phyloP scores from a whole-genome alignment of 495 filamentous ascomycete species.

The Physcia stellaris region DNA sequence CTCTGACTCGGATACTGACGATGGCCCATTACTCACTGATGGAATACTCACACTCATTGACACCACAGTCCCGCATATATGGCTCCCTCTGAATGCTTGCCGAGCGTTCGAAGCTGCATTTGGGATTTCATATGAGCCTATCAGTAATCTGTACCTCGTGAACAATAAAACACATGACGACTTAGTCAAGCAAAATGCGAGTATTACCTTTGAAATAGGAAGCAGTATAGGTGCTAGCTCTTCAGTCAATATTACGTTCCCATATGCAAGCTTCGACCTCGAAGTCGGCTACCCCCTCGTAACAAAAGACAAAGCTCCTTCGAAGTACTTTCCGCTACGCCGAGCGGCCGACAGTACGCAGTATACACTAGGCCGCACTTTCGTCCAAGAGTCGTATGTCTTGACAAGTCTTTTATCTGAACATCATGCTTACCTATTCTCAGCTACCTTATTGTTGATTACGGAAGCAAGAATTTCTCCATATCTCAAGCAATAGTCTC shows the following conservation, averaged over 20 bases:
- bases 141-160: constrained; percentile 35
- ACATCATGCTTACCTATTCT: not conserved
- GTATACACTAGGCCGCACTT: constrained; percentile 39
- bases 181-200: constrained; percentile 31
- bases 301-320: constrained; percentile 14
- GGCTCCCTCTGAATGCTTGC: constrained; percentile 45
- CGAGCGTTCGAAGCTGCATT: constrained; percentile 41
- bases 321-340: constrained; percentile 39
- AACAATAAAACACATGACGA: constrained; percentile 29
- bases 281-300: constrained; percentile 23
- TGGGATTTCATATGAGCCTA: constrained; percentile 30
- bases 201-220: constrained; percentile 35
- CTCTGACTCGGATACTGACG: constrained; percentile 17
- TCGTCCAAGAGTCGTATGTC: constrained; percentile 39
- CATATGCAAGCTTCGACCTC: constrained; percentile 40
- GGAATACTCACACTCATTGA: constrained; percentile 42
- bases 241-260: constrained; percentile 34
- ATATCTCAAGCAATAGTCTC: constrained; percentile 9
- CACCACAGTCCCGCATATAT: constrained; percentile 48
- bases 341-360: constrained; percentile 32
- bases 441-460: constrained; percentile 15
- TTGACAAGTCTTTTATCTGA: not conserved
- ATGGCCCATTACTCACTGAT: constrained; percentile 25
- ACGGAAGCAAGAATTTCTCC: constrained; percentile 12
- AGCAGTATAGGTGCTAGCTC: constrained; percentile 23